Conservation (phyloP, 2,329 filamentous ascomycete species). For the Penicillium hesseltinei region DNA sequence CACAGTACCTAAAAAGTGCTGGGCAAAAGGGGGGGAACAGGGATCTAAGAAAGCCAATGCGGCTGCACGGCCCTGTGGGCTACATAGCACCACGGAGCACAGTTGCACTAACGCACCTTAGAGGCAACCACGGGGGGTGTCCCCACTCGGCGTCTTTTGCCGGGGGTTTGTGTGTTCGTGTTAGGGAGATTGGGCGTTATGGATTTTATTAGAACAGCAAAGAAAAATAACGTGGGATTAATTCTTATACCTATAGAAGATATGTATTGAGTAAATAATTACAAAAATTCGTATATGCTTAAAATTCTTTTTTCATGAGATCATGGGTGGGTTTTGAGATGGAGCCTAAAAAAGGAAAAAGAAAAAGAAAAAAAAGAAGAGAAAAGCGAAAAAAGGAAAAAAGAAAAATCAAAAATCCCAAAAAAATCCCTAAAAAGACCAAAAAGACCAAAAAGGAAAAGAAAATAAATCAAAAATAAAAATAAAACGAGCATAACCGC, state of each 20-base stretch:
- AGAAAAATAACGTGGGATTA: too few relatives aligned
- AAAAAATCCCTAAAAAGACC: neutral
- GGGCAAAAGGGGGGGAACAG: conserved; percentile 13
- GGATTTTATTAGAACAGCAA: neutral
- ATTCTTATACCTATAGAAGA: neutral
- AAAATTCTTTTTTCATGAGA: conserved; percentile 1
- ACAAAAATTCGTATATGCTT: too few relatives aligned
- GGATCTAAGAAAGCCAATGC: conserved; percentile 16
- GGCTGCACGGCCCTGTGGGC: conserved; percentile 20
- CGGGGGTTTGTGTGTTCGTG: conserved; percentile 16
- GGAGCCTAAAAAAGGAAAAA: neutral
- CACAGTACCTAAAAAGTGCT: neutral
- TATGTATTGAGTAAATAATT: neutral
- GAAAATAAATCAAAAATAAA: neutral
- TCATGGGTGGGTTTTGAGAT: neutral
- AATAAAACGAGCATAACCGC: conserved; percentile 18
- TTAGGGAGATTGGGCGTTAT: neutral
- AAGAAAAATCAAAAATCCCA: neutral
- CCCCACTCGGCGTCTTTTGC: conserved; percentile 22
- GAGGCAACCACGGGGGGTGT: conserved; percentile 22
- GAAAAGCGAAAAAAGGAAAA: neutral
- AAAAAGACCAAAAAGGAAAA: neutral
- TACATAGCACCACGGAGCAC: conserved; percentile 21
- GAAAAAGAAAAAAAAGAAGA: neutral
- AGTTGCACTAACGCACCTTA: conserved; percentile 25